Evolutionary conservation across 2,329 filamentous ascomycete species (phyloP).

Genomic region (Samsoniella hepiali): DNA sequence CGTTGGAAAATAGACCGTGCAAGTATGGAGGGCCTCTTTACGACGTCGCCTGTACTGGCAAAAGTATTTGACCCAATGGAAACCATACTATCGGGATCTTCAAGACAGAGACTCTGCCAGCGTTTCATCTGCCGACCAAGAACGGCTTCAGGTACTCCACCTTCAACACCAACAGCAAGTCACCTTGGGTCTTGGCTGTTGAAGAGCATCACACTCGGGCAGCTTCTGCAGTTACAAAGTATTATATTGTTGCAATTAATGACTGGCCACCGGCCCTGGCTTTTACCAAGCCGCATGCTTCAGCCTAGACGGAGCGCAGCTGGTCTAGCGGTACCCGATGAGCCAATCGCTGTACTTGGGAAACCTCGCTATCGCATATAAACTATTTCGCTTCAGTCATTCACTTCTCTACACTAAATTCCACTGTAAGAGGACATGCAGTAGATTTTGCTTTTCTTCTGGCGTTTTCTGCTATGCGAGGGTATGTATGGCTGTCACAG

Average conservation of each 20-base stretch:
- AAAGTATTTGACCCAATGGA: slow-evolving; percentile 45
- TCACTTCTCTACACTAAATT: too few relatives aligned
- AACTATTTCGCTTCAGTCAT: too few relatives aligned
- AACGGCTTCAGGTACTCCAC: slow-evolving; percentile 43
- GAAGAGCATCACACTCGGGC: slow-evolving; percentile 43
- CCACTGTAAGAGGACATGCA: too few relatives aligned
- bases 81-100: slow-evolving; percentile 43
- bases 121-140: slow-evolving; percentile 32
- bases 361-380: too few relatives aligned
- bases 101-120: slow-evolving; percentile 34
- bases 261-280: slow-evolving; percentile 40
- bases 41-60: slow-evolving; percentile 35
- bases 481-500: too few relatives aligned
- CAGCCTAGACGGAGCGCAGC: slow-evolving; percentile 37
- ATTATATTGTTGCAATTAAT: slow-evolving; percentile 33
- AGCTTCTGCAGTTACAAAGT: slow-evolving; percentile 26
- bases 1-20: slow-evolving; percentile 44
- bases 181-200: slow-evolving; percentile 45
- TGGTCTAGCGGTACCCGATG: slow-evolving; percentile 45
- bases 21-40: slow-evolving; percentile 51
- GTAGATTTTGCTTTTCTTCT: too few relatives aligned
- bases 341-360: background rate
- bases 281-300: slow-evolving; percentile 47
- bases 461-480: too few relatives aligned
- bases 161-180: slow-evolving; percentile 40